Evolutionary conservation across 1,284 basidiomycete species (phyloP).

Genomic region (Melampsora americana): DNA sequence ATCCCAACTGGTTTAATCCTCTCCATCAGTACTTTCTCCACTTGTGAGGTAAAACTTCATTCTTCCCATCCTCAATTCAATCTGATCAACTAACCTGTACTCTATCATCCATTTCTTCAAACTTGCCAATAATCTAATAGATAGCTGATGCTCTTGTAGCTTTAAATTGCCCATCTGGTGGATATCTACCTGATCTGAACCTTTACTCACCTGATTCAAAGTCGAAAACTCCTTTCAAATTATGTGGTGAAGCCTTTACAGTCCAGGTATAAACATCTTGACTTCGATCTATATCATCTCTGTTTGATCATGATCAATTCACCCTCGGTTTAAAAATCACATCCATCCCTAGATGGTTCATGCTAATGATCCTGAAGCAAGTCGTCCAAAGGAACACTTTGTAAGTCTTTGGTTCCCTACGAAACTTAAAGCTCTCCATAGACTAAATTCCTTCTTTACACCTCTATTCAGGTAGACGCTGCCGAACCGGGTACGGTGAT

Average conservation of each 20-base stretch:
- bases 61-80: not conserved
- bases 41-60: constrained; percentile 23
- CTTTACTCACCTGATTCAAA: constrained; percentile 58
- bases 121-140: constrained; percentile 54
- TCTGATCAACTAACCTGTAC: not conserved
- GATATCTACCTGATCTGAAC: constrained; percentile 75
- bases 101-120: not conserved
- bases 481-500: constrained; percentile 59
- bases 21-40: constrained; percentile 21
- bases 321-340: not conserved
- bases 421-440: not conserved
- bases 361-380: constrained; percentile 63
- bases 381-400: constrained; percentile 71
- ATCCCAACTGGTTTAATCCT: not conserved
- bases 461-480: constrained; percentile 76
- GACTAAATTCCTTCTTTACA: constrained; percentile 52
- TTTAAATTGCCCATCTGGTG: constrained; percentile 71
- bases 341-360: constrained; percentile 63
- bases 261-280: constrained; percentile 61
- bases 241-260: constrained; percentile 81
- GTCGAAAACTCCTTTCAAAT: constrained; percentile 52
- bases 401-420: constrained; percentile 51
- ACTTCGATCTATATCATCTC: not conserved
- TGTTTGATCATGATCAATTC: too few relatives aligned
- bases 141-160: constrained; percentile 88